Evolutionary conservation across 306 rosid genomes (phyloP).

Genomic region (Trichosanthes cucumerina): DNA sequence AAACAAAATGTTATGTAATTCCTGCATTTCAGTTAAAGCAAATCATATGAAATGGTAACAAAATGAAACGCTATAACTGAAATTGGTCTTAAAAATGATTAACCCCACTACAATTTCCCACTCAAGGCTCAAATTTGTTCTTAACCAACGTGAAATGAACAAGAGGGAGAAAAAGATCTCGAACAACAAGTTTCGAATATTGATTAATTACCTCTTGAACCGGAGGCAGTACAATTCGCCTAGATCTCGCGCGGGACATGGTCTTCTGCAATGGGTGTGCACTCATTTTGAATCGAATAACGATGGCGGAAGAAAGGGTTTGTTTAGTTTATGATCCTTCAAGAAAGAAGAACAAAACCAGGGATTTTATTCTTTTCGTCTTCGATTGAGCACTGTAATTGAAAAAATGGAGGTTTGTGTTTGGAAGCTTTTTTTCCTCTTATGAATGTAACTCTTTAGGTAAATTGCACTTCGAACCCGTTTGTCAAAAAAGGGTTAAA

Average conservation of each 20-base stretch:
- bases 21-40: background rate
- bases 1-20: background rate
- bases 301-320: background rate
- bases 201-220: conserved; percentile 6
- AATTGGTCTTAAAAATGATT: background rate
- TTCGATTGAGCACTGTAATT: background rate
- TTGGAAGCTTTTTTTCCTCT: background rate
- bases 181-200: background rate
- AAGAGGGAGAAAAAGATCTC: background rate
- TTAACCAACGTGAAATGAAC: background rate
- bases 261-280: conserved; percentile 5
- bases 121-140: background rate
- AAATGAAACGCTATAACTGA: background rate
- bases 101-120: background rate
- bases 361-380: background rate
- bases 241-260: conserved; percentile 9
- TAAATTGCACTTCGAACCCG: background rate
- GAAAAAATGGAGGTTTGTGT: background rate
- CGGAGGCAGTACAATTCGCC: conserved; percentile 4
- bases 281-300: background rate
- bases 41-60: background rate
- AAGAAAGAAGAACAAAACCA: background rate
- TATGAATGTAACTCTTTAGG: background rate
- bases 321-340: background rate
- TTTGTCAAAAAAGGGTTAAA: background rate